These are phyloP conservation scores for Geosmithia flava DNA, from an alignment of 2,329 filamentous ascomycete species.

Conservation along the genomic window DNA sequence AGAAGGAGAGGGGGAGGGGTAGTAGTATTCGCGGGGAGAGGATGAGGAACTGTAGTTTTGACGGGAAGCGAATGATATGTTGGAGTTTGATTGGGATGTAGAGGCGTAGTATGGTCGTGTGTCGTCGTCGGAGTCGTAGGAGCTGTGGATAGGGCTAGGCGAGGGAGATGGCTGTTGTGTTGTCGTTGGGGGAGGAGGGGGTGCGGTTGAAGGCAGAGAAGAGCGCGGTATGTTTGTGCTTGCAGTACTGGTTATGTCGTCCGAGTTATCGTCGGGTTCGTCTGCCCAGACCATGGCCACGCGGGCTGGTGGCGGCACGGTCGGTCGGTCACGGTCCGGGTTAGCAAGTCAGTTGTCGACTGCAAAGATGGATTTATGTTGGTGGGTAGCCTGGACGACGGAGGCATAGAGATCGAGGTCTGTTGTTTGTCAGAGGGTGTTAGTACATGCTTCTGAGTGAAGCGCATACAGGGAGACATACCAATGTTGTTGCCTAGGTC, in stretches of 20 bases:
- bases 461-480: conserved; percentile 27
- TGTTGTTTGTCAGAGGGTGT: conserved; percentile 16
- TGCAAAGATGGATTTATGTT: conserved; percentile 64
- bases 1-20: background rate
- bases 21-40: background rate
- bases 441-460: background rate
- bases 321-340: conserved; percentile 13
- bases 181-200: background rate
- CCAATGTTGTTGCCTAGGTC: conserved; percentile 60
- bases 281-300: conserved; percentile 24
- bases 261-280: background rate
- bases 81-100: background rate
- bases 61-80: background rate
- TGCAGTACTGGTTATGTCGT: background rate
- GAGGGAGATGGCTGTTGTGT: background rate
- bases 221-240: background rate
- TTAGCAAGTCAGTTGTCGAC: conserved; percentile 37
- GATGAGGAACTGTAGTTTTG: background rate
- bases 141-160: background rate
- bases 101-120: background rate
- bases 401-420: conserved; percentile 66
- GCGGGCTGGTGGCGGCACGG: conserved; percentile 8
- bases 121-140: background rate
- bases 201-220: background rate
- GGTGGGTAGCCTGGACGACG: conserved; percentile 78